These are phyloP conservation scores for Mycena amicta DNA, from an alignment of 768 basidiomycete species.

Conservation along the genomic window DNA sequence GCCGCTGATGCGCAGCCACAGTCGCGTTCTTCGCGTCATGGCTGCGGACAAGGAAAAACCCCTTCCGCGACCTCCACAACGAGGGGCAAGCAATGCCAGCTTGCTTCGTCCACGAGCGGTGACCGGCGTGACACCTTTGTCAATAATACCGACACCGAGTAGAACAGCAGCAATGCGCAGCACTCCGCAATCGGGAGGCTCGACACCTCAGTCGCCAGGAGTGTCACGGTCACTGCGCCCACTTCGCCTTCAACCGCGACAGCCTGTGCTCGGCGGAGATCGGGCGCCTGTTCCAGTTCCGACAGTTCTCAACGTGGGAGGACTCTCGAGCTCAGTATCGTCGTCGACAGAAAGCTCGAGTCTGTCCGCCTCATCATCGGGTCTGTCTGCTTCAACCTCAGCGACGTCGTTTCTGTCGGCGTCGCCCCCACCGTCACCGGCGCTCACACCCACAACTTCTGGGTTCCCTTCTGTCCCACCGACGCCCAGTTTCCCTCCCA, in stretches of 20 bases:
- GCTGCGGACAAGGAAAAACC: slow-evolving; percentile 20
- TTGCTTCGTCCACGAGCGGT: slow-evolving; percentile 8
- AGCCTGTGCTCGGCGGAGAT: slow-evolving; percentile 18
- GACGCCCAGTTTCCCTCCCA: neutral
- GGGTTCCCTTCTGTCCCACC: neutral
- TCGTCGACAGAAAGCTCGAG: slow-evolving; percentile 4
- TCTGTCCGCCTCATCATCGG: neutral
- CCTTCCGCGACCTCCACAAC: slow-evolving; percentile 17
- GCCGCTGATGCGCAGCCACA: slow-evolving; percentile 16
- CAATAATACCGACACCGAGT: neutral
- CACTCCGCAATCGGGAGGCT: slow-evolving; percentile 13
- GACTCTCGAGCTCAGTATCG: neutral
- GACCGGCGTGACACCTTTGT: slow-evolving; percentile 8
- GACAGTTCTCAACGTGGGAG: neutral
- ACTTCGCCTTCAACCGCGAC: slow-evolving; percentile 14
- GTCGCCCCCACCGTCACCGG: neutral
- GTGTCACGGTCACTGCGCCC: slow-evolving; percentile 12
- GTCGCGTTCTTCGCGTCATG: slow-evolving; percentile 20
- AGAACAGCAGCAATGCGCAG: slow-evolving; percentile 15
- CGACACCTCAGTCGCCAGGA: neutral
- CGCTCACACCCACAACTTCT: neutral
- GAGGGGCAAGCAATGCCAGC: slow-evolving; percentile 5
- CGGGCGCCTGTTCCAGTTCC: slow-evolving; percentile 21
- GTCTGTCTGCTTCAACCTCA: slow-evolving; percentile 11
- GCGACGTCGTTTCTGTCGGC: slow-evolving; percentile 7